phyloP scores from a whole-genome alignment of 805 yeast genomes.

The Spathaspora gorwiae region DNA sequence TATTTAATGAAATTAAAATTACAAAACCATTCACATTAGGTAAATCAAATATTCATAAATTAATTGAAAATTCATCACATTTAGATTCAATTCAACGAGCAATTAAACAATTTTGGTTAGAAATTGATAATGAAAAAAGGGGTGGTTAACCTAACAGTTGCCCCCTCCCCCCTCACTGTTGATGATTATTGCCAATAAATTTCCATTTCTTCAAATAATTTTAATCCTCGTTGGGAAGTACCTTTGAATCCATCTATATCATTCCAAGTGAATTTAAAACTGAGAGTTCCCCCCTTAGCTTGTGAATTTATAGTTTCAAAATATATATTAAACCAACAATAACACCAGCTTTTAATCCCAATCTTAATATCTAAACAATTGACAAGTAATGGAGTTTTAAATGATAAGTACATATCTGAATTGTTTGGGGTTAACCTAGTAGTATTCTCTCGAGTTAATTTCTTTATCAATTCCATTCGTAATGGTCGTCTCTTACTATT shows the following conservation, averaged over 20 bases:
- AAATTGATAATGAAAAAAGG: slow-evolving; percentile 18
- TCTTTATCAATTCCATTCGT: background rate
- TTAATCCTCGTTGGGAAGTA: slow-evolving; percentile 47
- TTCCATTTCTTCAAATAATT: slow-evolving; percentile 48
- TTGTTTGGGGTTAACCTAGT: background rate
- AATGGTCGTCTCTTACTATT: background rate
- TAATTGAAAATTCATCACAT: slow-evolving; percentile 15
- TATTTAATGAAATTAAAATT: slow-evolving; percentile 28
- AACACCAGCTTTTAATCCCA: slow-evolving; percentile 2
- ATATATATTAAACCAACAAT: slow-evolving; percentile 29
- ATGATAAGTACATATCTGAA: background rate
- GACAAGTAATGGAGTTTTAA: background rate
- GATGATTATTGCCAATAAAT: slow-evolving; percentile 27
- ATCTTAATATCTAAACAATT: slow-evolving; percentile 1
- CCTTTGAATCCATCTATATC: slow-evolving; percentile 70
- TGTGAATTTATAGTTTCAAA: slow-evolving; percentile 29
- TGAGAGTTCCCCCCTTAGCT: background rate
- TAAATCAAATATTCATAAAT: slow-evolving; percentile 19
- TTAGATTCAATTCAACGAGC: slow-evolving; percentile 19
- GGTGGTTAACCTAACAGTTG: slow-evolving; percentile 18
- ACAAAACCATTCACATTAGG: slow-evolving; percentile 35
- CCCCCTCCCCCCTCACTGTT: background rate
- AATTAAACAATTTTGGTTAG: slow-evolving; percentile 26
- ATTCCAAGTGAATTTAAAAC: slow-evolving; percentile 19
- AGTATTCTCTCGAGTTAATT: background rate